These are phyloP conservation scores for Leccinum arenicola DNA, from an alignment of 768 basidiomycete species.

Conservation along the genomic window DNA sequence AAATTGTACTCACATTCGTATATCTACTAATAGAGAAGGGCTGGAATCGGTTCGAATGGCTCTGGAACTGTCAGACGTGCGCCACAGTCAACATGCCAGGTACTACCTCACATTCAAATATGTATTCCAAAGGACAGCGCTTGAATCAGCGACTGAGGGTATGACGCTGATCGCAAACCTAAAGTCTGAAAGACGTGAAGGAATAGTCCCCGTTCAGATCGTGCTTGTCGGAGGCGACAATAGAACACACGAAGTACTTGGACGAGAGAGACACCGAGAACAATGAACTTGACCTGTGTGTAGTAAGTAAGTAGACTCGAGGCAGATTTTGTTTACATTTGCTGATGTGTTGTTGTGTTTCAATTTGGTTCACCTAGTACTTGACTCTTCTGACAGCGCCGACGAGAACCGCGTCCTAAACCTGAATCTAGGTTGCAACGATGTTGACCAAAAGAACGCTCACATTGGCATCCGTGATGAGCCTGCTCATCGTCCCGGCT, in stretches of 20 bases:
- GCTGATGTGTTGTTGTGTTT: neutral
- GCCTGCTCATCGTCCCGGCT: conserved; percentile 11
- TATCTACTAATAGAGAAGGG: neutral
- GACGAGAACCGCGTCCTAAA: neutral
- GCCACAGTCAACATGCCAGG: too few species aligned
- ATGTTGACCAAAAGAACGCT: conserved; percentile 7
- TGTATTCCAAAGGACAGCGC: too few species aligned
- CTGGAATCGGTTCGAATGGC: neutral
- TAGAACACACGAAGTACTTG: neutral
- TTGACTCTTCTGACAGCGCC: too few species aligned
- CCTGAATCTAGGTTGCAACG: neutral
- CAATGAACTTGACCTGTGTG: neutral
- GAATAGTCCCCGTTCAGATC: neutral
- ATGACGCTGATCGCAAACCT: too few species aligned
- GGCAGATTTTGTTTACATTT: neutral
- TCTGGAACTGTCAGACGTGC: too few species aligned
- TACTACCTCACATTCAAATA: too few species aligned
- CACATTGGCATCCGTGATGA: conserved; percentile 1
- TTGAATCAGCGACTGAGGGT: too few species aligned
- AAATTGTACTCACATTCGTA: neutral
- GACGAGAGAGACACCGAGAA: neutral
- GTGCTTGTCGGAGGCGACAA: neutral
- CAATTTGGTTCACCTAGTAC: neutral
- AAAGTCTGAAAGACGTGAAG: neutral
- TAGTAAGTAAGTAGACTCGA: neutral